Conservation (phyloP, 192 early-diverging fungal genomes). For the Gaertneriomyces sp. region DNA sequence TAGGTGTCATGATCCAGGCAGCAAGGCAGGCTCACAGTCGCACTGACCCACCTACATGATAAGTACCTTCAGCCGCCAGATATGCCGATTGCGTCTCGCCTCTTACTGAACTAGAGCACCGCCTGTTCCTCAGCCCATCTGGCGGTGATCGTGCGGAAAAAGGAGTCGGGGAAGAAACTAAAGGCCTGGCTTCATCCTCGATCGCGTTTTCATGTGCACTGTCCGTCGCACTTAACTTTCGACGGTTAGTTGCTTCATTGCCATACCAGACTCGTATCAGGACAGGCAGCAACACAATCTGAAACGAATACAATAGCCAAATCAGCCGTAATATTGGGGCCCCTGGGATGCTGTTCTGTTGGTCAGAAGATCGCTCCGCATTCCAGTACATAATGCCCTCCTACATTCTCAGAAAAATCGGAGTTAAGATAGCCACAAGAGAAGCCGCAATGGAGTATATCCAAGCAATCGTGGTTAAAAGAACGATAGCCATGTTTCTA, state of each 20-base stretch:
- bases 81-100: too few species aligned
- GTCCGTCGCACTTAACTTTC: too few species aligned
- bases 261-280: slow-evolving; percentile 23
- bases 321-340: slow-evolving; percentile 16
- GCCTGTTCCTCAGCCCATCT: too few species aligned
- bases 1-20: not conserved
- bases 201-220: too few species aligned
- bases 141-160: too few species aligned
- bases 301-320: slow-evolving; percentile 22
- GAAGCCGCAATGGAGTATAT: slow-evolving; percentile 21
- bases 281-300: slow-evolving; percentile 20
- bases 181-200: too few species aligned
- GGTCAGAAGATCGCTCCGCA: not conserved
- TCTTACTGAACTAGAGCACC: too few species aligned
- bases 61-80: too few species aligned
- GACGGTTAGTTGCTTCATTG: not conserved
- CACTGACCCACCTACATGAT: too few species aligned
- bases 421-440: slow-evolving; percentile 18
- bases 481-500: slow-evolving; percentile 23
- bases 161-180: too few species aligned
- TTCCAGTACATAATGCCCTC: not conserved
- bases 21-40: not conserved
- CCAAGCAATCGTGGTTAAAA: slow-evolving; percentile 25
- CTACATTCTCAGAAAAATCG: slow-evolving; percentile 22
- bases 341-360: slow-evolving; percentile 17